Percentiles rank a stretch among this genome's conserved stretches.
Conservation (phyloP, 2,329 filamentous ascomycete genomes). For the Aspergillus ruber region DNA sequence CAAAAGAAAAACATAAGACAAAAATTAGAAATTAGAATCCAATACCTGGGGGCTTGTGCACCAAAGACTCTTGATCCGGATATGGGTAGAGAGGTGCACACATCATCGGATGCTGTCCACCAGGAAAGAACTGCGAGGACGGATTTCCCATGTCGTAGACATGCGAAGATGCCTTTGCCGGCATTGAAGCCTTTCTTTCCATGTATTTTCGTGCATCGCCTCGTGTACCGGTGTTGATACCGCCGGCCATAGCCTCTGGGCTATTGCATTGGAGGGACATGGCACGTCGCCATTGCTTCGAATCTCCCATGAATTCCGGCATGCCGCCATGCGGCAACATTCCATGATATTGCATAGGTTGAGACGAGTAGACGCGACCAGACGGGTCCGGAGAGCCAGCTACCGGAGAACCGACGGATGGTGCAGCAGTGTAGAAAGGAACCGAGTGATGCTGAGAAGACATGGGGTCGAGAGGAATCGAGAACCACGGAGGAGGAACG, state of each 20-base stretch:
- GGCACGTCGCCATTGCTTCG: constrained; percentile 24
- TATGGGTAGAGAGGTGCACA: constrained; percentile 25
- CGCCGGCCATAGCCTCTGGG: constrained; percentile 4
- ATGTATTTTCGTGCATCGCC: constrained; percentile 8
- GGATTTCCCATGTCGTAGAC: constrained; percentile 11
- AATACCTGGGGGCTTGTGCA: constrained; percentile 16
- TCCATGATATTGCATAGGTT: constrained; percentile 12
- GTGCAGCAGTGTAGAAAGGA: constrained; percentile 20
- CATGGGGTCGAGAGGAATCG: constrained; percentile 20
- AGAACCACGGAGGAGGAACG: constrained; percentile 24
- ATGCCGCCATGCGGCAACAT: constrained; percentile 11
- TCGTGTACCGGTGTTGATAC: constrained; percentile 2
- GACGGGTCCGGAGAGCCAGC: constrained; percentile 18
- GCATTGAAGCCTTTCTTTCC: constrained; percentile 13
- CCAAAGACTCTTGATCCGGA: constrained; percentile 15
- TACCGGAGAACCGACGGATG: constrained; percentile 15
- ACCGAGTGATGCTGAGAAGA: constrained; percentile 15
- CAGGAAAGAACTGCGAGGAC: constrained; percentile 16
- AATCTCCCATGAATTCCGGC: constrained; percentile 12
- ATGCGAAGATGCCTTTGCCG: constrained; percentile 8
- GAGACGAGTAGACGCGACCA: constrained; percentile 13
- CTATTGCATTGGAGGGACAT: constrained; percentile 21
- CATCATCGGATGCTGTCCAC: constrained; percentile 20
- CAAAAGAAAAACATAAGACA: constrained; percentile 6
- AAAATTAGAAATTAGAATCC: constrained; percentile 14